Percentiles rank a stretch among this genome's conserved stretches.
Conservation (phyloP, 148 eudicot genomes). For the Persicaria maculosa region DNA sequence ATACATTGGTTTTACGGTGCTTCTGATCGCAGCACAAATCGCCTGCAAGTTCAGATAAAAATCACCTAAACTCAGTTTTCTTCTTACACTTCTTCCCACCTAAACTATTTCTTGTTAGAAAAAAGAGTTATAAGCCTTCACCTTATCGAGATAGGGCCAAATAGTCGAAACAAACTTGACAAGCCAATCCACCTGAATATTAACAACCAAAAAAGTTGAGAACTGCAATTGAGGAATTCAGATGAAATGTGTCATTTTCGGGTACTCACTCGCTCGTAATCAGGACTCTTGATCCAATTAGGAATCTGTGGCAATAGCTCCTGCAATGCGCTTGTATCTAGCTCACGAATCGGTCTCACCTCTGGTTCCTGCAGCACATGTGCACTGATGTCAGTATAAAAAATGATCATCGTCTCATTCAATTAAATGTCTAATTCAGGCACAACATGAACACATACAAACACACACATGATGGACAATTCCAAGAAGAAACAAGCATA, state of each 20-base stretch:
- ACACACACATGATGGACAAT: no score
- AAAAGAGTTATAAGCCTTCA: slow-evolving; percentile 17
- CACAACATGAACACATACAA: no score
- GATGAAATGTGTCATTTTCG: background rate
- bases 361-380: slow-evolving; percentile 41
- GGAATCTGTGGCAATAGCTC: slow-evolving; percentile 72
- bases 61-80: background rate
- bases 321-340: slow-evolving; percentile 37
- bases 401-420: background rate
- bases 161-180: slow-evolving; percentile 50
- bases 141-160: slow-evolving; percentile 95
- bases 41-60: slow-evolving; percentile 35
- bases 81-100: background rate
- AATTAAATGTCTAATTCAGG: no score
- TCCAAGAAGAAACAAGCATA: no score
- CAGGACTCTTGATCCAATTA: slow-evolving; percentile 83
- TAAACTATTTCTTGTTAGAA: slow-evolving; percentile 2
- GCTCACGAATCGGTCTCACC: slow-evolving; percentile 41
- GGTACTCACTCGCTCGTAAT: slow-evolving; percentile 73
- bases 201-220: background rate
- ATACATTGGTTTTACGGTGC: slow-evolving; percentile 40
- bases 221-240: background rate
- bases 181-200: slow-evolving; percentile 78
- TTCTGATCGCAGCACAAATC: slow-evolving; percentile 47
- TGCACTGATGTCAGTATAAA: background rate